Evolutionary conservation across 768 basidiomycete species (phyloP).

Genomic region (Boletus subparvulus): DNA sequence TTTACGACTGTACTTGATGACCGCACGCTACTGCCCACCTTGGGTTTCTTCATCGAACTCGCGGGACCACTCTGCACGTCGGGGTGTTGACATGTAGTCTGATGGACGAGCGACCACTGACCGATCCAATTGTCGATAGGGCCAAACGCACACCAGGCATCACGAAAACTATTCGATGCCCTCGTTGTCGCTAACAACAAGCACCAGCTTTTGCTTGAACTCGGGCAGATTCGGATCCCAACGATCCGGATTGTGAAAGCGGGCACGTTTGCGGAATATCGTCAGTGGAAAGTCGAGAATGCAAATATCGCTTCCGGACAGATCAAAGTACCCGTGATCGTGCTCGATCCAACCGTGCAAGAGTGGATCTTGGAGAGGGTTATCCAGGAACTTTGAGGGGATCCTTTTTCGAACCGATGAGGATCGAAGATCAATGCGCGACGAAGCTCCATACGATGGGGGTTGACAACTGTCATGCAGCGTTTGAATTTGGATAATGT

Average conservation of each 20-base stretch:
- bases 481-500: too few relatives aligned
- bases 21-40: neutral
- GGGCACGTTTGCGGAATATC: conserved; percentile 17
- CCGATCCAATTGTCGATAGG: neutral
- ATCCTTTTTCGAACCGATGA: neutral
- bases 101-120: neutral
- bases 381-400: conserved; percentile 3
- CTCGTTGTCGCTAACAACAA: neutral
- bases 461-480: too few relatives aligned
- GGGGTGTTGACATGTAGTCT: too few relatives aligned
- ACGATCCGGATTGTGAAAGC: conserved; percentile 21
- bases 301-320: conserved; percentile 4
- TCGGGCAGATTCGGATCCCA: conserved; percentile 4
- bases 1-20: conserved; percentile 19
- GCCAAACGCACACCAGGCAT: neutral
- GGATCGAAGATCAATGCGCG: neutral
- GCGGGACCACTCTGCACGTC: conserved; percentile 8
- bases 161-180: conserved; percentile 7
- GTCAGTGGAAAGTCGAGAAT: conserved; percentile 4
- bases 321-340: conserved; percentile 14
- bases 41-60: conserved; percentile 20
- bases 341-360: neutral
- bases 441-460: too few relatives aligned
- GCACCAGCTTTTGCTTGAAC: neutral
- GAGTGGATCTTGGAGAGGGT: conserved; percentile 20